These are phyloP conservation scores for Cicer pinnatifidum DNA, from an alignment of 306 rosid genomes.

Conservation along the genomic window DNA sequence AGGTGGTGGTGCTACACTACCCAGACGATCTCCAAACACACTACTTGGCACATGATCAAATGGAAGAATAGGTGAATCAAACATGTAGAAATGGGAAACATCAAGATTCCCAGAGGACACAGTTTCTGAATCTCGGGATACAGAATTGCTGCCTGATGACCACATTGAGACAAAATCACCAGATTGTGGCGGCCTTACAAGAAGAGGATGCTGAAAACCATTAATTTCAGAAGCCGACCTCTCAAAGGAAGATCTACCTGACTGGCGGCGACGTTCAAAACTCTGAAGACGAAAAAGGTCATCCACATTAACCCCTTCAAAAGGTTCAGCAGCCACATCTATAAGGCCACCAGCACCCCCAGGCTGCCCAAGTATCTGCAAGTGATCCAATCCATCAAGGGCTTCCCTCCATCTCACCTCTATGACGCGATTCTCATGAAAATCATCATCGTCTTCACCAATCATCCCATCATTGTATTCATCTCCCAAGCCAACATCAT, in stretches of 20 bases:
- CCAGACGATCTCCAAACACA: constrained; percentile 83
- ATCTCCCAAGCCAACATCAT: constrained; percentile 86
- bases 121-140: constrained; percentile 74
- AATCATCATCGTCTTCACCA: constrained; percentile 95
- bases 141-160: constrained; percentile 72
- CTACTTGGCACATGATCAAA: constrained; percentile 71
- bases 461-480: constrained; percentile 93
- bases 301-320: constrained; percentile 96
- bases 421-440: constrained; percentile 92
- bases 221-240: constrained; percentile 80
- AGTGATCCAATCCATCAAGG: constrained; percentile 93
- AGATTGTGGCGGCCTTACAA: constrained; percentile 76
- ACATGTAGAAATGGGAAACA: constrained; percentile 90
- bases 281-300: constrained; percentile 90
- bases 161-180: constrained; percentile 82
- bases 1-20: constrained; percentile 90
- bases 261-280: constrained; percentile 93
- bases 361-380: constrained; percentile 92
- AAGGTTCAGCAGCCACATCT: constrained; percentile 94
- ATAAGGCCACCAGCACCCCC: constrained; percentile 78
- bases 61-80: constrained; percentile 92
- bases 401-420: constrained; percentile 99
- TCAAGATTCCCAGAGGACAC: constrained; percentile 82
- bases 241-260: constrained; percentile 90
- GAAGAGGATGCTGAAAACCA: constrained; percentile 98